These are phyloP conservation scores for Carex parvula DNA, from an alignment of 176 grass and related monocot species.

Conservation along the genomic window DNA sequence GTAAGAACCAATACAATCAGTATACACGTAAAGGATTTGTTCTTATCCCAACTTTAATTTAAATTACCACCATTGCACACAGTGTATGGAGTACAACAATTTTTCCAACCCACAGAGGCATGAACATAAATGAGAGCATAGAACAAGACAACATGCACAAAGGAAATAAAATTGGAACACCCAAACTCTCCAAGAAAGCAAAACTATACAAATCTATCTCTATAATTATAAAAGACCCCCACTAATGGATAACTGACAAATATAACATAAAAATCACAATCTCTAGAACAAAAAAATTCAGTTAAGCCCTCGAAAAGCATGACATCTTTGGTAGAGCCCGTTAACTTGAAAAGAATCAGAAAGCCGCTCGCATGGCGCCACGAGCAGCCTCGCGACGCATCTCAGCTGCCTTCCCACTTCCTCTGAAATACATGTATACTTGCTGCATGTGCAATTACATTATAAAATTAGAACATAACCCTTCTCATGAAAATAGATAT, in stretches of 20 bases:
- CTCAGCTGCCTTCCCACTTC: constrained; percentile 82
- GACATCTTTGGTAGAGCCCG: neutral
- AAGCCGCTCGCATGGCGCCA: constrained; percentile 69
- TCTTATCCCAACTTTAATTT: neutral
- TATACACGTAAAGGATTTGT: neutral
- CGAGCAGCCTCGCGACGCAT: constrained; percentile 71
- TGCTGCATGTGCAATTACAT: constrained; percentile 45
- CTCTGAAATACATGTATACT: constrained; percentile 98
- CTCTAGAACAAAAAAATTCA: neutral
- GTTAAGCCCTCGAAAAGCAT: constrained; percentile 20
- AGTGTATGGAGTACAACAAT: neutral
- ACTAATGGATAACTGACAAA: neutral
- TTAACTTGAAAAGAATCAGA: constrained; percentile 39
- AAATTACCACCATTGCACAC: constrained; percentile 4
- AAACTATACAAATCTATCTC: constrained; percentile 28
- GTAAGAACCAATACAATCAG: neutral
- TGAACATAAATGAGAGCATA: neutral
- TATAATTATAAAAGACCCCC: constrained; percentile 21
- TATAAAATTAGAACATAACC: constrained; percentile 22
- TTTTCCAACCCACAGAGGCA: neutral
- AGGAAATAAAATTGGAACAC: neutral
- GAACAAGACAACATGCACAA: constrained; percentile 9
- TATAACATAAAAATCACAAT: constrained; percentile 15
- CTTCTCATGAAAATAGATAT: neutral
- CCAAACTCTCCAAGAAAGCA: constrained; percentile 1